Evolutionary conservation across 1,284 basidiomycete species (phyloP).

Genomic region (Microbotryum saponariae): DNA sequence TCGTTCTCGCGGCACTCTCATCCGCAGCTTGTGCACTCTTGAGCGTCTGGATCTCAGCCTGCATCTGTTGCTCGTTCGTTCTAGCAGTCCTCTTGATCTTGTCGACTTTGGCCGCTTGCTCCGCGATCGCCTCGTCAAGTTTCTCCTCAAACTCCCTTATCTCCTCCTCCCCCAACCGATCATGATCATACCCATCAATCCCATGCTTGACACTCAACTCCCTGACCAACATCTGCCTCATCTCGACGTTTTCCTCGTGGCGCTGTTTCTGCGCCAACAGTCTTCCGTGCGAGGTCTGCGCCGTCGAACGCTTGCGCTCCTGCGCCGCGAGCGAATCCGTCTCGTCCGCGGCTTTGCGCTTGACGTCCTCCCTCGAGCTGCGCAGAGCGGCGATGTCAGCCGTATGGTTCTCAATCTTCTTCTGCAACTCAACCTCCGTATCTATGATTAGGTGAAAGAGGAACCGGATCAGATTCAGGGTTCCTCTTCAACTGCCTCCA

Average conservation of each 20-base stretch:
- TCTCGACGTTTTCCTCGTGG: slow-evolving; percentile 62
- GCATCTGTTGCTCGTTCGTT: slow-evolving; percentile 29
- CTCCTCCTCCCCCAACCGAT: slow-evolving; percentile 54
- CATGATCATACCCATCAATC: slow-evolving; percentile 64
- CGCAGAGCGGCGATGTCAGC: slow-evolving; percentile 54
- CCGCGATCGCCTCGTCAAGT: slow-evolving; percentile 47
- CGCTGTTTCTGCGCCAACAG: slow-evolving; percentile 55
- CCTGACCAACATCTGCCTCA: slow-evolving; percentile 66
- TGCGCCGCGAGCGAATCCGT: slow-evolving; percentile 55
- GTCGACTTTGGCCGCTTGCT: slow-evolving; percentile 28
- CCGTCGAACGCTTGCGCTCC: slow-evolving; percentile 52
- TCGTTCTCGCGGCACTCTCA: slow-evolving; percentile 24
- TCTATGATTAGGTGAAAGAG: slow-evolving; percentile 46
- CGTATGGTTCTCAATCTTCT: slow-evolving; percentile 64
- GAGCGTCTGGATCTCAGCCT: slow-evolving; percentile 34
- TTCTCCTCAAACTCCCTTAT: slow-evolving; percentile 61
- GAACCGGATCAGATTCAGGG: too few relatives aligned
- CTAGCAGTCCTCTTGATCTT: slow-evolving; percentile 30
- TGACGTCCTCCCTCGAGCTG: slow-evolving; percentile 49
- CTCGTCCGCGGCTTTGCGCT: slow-evolving; percentile 50
- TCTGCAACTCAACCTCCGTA: slow-evolving; percentile 64
- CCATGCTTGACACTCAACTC: slow-evolving; percentile 60
- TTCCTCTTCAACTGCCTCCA: too few relatives aligned
- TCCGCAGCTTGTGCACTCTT: slow-evolving; percentile 33
- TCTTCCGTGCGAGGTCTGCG: slow-evolving; percentile 55